These are phyloP conservation scores for Populus hybrid DNA, from an alignment of 441 rosid genomes.

Conservation along the genomic window DNA sequence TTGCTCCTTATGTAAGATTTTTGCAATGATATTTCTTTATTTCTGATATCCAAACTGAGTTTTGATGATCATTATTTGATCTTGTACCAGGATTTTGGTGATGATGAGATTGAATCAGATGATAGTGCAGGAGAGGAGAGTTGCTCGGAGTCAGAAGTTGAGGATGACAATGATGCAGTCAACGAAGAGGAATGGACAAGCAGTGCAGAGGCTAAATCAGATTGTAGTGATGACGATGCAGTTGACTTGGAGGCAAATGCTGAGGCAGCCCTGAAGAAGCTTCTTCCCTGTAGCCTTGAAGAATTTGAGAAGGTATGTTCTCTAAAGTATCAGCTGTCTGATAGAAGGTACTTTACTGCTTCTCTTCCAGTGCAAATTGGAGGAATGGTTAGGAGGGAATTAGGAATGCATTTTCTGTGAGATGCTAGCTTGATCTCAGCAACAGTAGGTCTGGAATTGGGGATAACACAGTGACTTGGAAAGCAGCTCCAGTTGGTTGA, in stretches of 20 bases:
- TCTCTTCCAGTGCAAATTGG: neutral
- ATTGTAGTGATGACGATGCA: slow-evolving; percentile 68
- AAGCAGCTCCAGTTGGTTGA: neutral
- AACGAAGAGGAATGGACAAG: slow-evolving; percentile 76
- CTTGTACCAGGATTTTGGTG: slow-evolving; percentile 67
- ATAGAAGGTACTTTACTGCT: neutral
- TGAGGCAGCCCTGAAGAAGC: slow-evolving; percentile 78
- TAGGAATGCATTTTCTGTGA: neutral
- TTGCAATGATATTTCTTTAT: neutral
- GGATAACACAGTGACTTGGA: neutral
- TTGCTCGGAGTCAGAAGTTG: slow-evolving; percentile 78
- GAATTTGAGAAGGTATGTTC: slow-evolving; percentile 73
- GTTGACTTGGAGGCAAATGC: slow-evolving; percentile 64
- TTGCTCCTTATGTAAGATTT: slow-evolving; percentile 88
- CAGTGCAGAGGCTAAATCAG: slow-evolving; percentile 60
- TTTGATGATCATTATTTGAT: slow-evolving; percentile 8
- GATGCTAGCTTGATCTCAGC: neutral
- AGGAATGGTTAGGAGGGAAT: neutral
- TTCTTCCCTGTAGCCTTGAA: slow-evolving; percentile 60
- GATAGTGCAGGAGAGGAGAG: slow-evolving; percentile 58
- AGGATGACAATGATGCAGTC: slow-evolving; percentile 71
- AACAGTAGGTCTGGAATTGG: neutral
- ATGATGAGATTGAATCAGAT: slow-evolving; percentile 76
- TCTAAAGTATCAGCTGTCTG: neutral
- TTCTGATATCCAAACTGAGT: slow-evolving; percentile 11